phyloP scores from a whole-genome alignment of 2,329 filamentous ascomycete genomes.

The Exophiala bonariae region DNA sequence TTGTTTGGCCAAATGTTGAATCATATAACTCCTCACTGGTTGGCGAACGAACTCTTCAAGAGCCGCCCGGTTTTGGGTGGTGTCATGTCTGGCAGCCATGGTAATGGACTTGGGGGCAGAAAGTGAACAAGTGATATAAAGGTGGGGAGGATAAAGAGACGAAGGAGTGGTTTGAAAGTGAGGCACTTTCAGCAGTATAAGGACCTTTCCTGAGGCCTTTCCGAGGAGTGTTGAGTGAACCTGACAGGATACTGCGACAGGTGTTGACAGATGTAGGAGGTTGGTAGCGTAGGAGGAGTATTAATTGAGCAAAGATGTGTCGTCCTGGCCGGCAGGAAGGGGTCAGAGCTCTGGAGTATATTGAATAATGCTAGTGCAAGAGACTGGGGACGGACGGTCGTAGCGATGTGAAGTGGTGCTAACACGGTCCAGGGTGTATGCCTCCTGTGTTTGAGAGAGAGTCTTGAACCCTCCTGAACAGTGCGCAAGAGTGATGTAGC shows the following conservation, averaged over 20 bases:
- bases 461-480: conserved; percentile 22
- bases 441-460: conserved; percentile 26
- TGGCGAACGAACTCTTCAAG: conserved; percentile 49
- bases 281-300: conserved; percentile 5
- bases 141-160: conserved; percentile 3
- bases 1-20: conserved; percentile 47
- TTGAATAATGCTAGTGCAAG: conserved; percentile 7
- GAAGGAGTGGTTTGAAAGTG: conserved; percentile 10
- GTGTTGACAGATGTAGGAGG: conserved; percentile 17
- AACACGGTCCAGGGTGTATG: conserved; percentile 22
- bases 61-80: conserved; percentile 41
- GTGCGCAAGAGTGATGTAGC: conserved; percentile 23
- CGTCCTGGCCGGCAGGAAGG: conserved; percentile 23
- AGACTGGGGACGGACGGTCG: not conserved
- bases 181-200: conserved; percentile 19
- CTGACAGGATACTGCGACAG: conserved; percentile 22
- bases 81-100: conserved; percentile 24
- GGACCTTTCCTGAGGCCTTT: conserved; percentile 8
- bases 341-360: conserved; percentile 19
- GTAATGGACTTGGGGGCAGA: conserved; percentile 7
- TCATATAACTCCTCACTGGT: conserved; percentile 50
- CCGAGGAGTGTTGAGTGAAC: conserved; percentile 8
- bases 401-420: conserved; percentile 1
- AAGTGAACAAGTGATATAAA: not conserved
- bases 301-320: conserved; percentile 15